Evolutionary conservation across 2,329 filamentous ascomycete species (phyloP), one percentile per base, ranked within the genome.

Genomic region (Microcyclospora pomicola): DNA sequence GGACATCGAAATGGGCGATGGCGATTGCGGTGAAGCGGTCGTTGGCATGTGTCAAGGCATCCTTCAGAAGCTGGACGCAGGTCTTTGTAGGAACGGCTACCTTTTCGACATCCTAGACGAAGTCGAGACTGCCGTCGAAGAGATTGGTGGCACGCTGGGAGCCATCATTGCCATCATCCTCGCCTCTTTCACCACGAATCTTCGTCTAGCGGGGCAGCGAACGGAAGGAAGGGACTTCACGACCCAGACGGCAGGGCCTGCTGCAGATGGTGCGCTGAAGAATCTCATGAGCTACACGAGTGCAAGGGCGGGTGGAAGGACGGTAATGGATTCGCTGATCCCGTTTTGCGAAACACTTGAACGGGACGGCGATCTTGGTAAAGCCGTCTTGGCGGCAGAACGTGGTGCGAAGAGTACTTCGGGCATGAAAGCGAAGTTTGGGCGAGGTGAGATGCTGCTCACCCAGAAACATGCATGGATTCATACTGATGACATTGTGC

Each of bases 1-100:
- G 68, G 74, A 79, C 53, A 75, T 69, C 4, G 54, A 74, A 34
- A 73, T 78, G 67, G 75, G 74, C 28, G 76, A 79, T 48, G 75
- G 75, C 9, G 75, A 80, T 57, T 80, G 75, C 51, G 76, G 76
- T 29, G 73, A 80, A 51, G 64, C 65, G 16, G 64, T 68, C 1
- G 57, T 49, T 14, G 49, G 49, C 14, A 59, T 60, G 54, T 59
- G 56, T 42, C 52, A 53, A 27, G 51, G 53, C 15, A 48, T 59
- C 6, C 45, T 59, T 12, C 42, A 53, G 6, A 41, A 52, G 13
- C 48, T 60, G 7, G 53, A 58, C 38, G 30, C 41, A 11, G 52
- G 52, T 2, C 46, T 59, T 2, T 49, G 47, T 31, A 47, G 50
- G 28, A 36, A 50, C 10, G 51, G 49, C 11, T 45, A 42, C 3